Percentiles rank a stretch among this genome's conserved stretches.
These are phyloP conservation scores for Proteromonas lacertae DNA, from an alignment of 352 stramenopile genomes.

Conservation along the genomic window DNA sequence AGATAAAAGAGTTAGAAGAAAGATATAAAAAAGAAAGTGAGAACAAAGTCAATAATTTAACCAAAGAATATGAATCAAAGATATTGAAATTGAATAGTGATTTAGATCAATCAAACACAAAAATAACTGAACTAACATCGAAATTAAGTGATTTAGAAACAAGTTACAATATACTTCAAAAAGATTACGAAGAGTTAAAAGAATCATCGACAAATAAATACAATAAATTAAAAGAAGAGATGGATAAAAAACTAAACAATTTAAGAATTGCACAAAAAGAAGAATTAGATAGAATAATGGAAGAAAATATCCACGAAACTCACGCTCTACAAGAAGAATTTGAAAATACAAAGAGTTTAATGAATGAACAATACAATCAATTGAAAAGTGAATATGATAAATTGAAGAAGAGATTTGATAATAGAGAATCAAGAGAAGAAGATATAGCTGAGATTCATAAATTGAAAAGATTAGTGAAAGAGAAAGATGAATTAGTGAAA, in stretches of 20 bases:
- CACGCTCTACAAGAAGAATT: neutral
- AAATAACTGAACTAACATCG: too few relatives aligned
- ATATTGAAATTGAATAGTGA: too few relatives aligned
- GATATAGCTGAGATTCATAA: constrained; percentile 31
- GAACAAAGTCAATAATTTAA: too few relatives aligned
- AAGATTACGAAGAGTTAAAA: too few relatives aligned
- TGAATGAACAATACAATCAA: constrained; percentile 16
- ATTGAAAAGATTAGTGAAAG: constrained; percentile 20
- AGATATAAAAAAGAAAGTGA: too few relatives aligned
- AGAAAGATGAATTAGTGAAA: constrained; percentile 26
- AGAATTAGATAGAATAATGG: neutral
- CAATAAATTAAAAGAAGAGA: neutral
- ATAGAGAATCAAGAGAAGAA: constrained; percentile 15
- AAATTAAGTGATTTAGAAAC: too few relatives aligned
- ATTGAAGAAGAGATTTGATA: constrained; percentile 3
- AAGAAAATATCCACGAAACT: neutral
- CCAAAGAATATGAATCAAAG: too few relatives aligned
- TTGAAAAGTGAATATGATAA: constrained; percentile 14
- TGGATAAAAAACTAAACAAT: neutral
- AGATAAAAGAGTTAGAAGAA: too few relatives aligned
- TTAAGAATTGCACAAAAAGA: neutral
- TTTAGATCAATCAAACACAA: too few relatives aligned
- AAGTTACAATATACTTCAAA: too few relatives aligned
- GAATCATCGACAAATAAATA: too few relatives aligned
- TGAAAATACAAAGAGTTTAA: constrained; percentile 4